Conservation (phyloP, 495 filamentous ascomycete genomes). For the Xylaria curta region DNA sequence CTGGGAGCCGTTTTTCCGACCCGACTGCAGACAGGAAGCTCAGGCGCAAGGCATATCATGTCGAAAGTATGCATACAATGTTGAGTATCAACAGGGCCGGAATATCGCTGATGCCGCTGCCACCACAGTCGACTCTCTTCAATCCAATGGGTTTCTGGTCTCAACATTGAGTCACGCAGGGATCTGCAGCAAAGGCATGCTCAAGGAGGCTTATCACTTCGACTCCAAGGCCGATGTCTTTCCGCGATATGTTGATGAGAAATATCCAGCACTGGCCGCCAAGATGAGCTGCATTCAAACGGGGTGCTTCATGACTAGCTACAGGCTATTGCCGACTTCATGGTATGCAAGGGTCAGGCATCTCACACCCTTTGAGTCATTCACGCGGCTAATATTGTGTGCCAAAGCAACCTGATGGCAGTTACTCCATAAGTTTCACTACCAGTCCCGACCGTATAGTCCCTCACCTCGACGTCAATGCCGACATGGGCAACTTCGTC, state of each 20-base stretch:
- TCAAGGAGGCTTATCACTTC: constrained; percentile 12
- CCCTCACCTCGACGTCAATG: constrained; percentile 6
- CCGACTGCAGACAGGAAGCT: constrained; percentile 8
- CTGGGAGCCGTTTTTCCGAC: constrained; percentile 50
- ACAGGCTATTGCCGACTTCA: constrained; percentile 10
- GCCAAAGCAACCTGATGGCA: constrained; percentile 8
- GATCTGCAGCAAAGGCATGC: not conserved
- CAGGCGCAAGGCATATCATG: constrained; percentile 11
- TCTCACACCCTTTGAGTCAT: not conserved
- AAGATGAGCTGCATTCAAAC: constrained; percentile 15
- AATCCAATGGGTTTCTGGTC: not conserved
- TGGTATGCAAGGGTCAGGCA: constrained; percentile 9
- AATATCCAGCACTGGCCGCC: constrained; percentile 7
- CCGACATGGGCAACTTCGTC: constrained; percentile 7
- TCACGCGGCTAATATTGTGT: constrained; percentile 6
- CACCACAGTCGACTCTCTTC: not conserved
- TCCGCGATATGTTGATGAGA: constrained; percentile 2
- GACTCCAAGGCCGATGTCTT: constrained; percentile 12
- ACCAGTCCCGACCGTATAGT: constrained; percentile 6
- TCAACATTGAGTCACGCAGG: constrained; percentile 10
- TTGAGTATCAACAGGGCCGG: constrained; percentile 4
- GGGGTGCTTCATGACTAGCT: constrained; percentile 7
- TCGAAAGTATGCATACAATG: constrained; percentile 13
- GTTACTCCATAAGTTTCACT: not conserved
- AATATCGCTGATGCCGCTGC: constrained; percentile 10